A percentile compares a stretch with the other conserved stretches of the same genome.
phyloP scores from a whole-genome alignment of 768 basidiomycete genomes.

The Termitomyces sp. region DNA sequence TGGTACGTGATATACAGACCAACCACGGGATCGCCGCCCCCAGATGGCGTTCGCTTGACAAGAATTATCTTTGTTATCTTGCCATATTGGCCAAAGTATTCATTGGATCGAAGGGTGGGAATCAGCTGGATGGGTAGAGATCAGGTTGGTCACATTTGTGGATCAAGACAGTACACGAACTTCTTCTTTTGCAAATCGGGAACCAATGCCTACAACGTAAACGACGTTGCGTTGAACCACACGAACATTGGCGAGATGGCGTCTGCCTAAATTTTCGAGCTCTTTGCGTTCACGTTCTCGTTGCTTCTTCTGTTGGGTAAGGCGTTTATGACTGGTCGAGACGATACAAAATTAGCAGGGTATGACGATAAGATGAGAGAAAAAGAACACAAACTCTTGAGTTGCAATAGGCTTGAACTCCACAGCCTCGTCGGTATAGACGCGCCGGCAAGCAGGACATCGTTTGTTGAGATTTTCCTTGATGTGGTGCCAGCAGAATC shows the following conservation, averaged over 20 bases:
- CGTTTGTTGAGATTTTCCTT: slow-evolving; percentile 92
- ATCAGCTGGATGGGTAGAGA: slow-evolving; percentile 6
- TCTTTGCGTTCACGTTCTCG: slow-evolving; percentile 95
- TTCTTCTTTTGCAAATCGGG: slow-evolving; percentile 94
- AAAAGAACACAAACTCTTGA: slow-evolving; percentile 74
- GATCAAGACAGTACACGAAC: slow-evolving; percentile 39
- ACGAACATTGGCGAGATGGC: slow-evolving; percentile 87
- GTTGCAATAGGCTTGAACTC: slow-evolving; percentile 94
- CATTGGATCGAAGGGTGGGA: slow-evolving; percentile 83
- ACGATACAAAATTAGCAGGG: slow-evolving; percentile 7
- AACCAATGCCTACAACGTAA: slow-evolving; percentile 93
- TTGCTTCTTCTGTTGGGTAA: slow-evolving; percentile 93
- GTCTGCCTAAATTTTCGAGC: slow-evolving; percentile 78
- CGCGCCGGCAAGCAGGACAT: slow-evolving; percentile 93
- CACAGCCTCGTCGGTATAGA: slow-evolving; percentile 89
- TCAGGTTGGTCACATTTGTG: slow-evolving; percentile 1
- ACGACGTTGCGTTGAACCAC: slow-evolving; percentile 97
- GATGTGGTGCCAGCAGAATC: slow-evolving; percentile 99
- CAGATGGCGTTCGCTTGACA: slow-evolving; percentile 81
- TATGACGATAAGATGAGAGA: slow-evolving; percentile 10
- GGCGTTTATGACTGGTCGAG: slow-evolving; percentile 75
- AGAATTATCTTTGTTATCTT: slow-evolving; percentile 95
- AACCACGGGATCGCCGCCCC: slow-evolving; percentile 68
- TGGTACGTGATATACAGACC: slow-evolving; percentile 98
- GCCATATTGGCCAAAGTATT: slow-evolving; percentile 98